Percentiles rank a stretch among this genome's conserved stretches.
Conservation (phyloP, 1,139 yeast genomes). For the Yamadazyma triangularis region DNA sequence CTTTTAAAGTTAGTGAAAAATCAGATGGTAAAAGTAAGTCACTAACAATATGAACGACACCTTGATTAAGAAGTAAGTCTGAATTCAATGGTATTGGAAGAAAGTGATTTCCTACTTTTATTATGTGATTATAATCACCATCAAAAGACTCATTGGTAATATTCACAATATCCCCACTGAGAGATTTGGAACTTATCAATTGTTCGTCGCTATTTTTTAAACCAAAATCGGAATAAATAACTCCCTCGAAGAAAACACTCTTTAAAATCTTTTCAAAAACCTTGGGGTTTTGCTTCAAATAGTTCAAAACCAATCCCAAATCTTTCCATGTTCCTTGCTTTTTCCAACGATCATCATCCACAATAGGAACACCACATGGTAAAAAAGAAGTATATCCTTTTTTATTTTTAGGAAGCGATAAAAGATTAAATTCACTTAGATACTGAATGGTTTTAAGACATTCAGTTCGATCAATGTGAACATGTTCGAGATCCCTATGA, state of each 20-base stretch:
- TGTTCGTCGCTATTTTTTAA: slow-evolving; percentile 17
- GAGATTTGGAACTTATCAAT: slow-evolving; percentile 20
- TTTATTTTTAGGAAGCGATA: slow-evolving; percentile 43
- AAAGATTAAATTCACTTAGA: slow-evolving; percentile 25
- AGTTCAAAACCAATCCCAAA: slow-evolving; percentile 58
- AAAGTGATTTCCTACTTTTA: slow-evolving; percentile 22
- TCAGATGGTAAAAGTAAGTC: slow-evolving; percentile 54
- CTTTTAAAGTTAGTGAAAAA: slow-evolving; percentile 50
- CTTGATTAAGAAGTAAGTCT: slow-evolving; percentile 77
- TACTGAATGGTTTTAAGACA: slow-evolving; percentile 35
- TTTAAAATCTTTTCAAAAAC: slow-evolving; percentile 50
- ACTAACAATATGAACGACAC: slow-evolving; percentile 74
- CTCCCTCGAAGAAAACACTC: slow-evolving; percentile 56
- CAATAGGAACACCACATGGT: slow-evolving; percentile 53
- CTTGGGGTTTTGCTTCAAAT: slow-evolving; percentile 49
- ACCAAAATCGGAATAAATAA: slow-evolving; percentile 64
- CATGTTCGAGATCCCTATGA: slow-evolving; percentile 26
- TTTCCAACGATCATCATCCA: slow-evolving; percentile 2
- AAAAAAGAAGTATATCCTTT: slow-evolving; percentile 72
- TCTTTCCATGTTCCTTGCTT: slow-evolving; percentile 65
- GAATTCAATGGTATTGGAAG: slow-evolving; percentile 39
- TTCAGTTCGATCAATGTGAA: slow-evolving; percentile 30
- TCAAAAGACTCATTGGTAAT: slow-evolving; percentile 19
- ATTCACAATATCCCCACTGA: slow-evolving; percentile 33
- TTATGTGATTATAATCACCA: slow-evolving; percentile 22